Evolutionary conservation across 371 early-diverging fungal genomes (phyloP).

Genomic region (Mortierella sp.): DNA sequence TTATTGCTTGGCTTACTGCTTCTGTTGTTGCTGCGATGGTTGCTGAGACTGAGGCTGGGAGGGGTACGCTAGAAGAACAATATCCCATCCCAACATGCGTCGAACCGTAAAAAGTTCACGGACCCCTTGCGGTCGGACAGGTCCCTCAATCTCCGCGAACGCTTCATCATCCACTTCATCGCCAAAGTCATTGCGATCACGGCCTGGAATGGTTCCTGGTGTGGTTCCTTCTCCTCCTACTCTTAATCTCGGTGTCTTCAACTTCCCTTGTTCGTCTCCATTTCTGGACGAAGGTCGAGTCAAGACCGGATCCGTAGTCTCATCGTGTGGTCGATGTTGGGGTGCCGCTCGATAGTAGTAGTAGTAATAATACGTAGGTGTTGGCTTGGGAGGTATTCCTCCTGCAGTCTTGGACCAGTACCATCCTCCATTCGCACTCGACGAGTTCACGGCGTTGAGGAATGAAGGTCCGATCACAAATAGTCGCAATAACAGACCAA

Average conservation of each 20-base stretch:
- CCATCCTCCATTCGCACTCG: neutral
- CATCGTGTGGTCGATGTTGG: neutral
- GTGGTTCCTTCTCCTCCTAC: neutral
- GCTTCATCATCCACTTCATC: conserved; percentile 1
- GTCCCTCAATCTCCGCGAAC: neutral
- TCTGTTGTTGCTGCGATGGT: neutral
- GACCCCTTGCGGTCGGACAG: conserved; percentile 40
- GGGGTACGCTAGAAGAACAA: conserved; percentile 47
- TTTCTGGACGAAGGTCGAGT: neutral
- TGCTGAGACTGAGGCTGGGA: conserved; percentile 1
- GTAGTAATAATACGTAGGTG: conserved; percentile 39
- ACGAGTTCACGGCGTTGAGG: conserved; percentile 24
- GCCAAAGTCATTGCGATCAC: neutral
- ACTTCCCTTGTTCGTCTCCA: neutral
- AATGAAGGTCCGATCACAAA: conserved; percentile 52
- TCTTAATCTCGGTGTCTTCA: neutral
- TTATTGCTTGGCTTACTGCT: too few relatives aligned
- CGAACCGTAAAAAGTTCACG: conserved; percentile 46
- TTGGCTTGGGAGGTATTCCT: neutral
- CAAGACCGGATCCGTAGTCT: neutral
- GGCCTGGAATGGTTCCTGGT: neutral
- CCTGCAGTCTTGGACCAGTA: too few relatives aligned
- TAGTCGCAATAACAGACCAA: conserved; percentile 33
- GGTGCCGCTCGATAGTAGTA: conserved; percentile 31
- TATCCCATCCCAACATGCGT: conserved; percentile 41